Evolutionary conservation across 768 basidiomycete species (phyloP), one percentile per base, ranked within the genome.

Genomic region (Hericium coralloides): DNA sequence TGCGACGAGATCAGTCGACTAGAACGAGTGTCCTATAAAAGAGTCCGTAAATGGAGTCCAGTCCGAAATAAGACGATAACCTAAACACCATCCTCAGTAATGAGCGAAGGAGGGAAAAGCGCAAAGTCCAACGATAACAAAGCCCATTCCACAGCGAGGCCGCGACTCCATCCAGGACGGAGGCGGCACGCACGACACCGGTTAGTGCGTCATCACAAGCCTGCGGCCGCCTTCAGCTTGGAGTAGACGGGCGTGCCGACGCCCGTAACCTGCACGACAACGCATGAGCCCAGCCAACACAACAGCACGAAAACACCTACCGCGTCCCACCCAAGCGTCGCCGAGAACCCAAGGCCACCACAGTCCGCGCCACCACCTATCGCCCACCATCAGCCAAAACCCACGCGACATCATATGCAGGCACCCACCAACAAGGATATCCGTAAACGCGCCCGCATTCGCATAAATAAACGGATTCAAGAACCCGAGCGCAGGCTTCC

Each of bases 211-310:
- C 5, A 31, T 58, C 48, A 66, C 18, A 65, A 38, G 6, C 63
- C 62, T 14, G 79, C 75, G 14, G 80, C 70, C n/a, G 68, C 59
- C 61, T 74, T 72, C 55, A 87, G 67, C 58, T 74, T 75, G 51
- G 72, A 63, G 66, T 82, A 86, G 61, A 84, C 76, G 17, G 83
- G 83, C 4, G 82, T 84, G 4, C 84, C 83, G 25, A 82, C 69
- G 15, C 83, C 83, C 43, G 55, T 49, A 22, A 55, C 25, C 55
- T 55, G 17, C 1, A 14, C 25, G n/a, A 15, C 37, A 36, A 26
- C n/a, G 50, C 49, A 41, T 45, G 14, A 23, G 15, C 38, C 5
- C 20, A 23, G 31, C 8, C 43, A 31, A 23, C 18, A 39, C 14
- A 17, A 17, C 10, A 12, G n/a, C 25, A 18, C 31, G 53, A 22